Percentiles rank a stretch among this genome's conserved stretches.
These are phyloP conservation scores for Cupressus sempervirens DNA, from an alignment of 75 land plant genomes.

Conservation along the genomic window DNA sequence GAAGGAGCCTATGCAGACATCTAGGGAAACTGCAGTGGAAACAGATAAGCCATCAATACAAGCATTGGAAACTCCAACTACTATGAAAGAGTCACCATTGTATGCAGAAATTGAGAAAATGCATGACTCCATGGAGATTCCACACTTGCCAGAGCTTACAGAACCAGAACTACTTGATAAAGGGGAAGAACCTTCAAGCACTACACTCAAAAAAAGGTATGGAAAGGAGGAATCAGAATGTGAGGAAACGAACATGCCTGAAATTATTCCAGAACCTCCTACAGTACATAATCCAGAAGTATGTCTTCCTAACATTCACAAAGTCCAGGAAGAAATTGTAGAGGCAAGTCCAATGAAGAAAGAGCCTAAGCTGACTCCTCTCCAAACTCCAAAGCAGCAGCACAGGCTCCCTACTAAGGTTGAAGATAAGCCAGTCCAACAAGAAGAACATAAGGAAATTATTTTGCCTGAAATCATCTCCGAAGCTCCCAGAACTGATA, in stretches of 20 bases:
- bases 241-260: neutral
- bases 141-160: neutral
- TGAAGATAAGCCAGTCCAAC: neutral
- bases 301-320: neutral
- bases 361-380: neutral
- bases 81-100: neutral
- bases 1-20: neutral
- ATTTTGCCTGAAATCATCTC: neutral
- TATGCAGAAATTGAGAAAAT: neutral
- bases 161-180: neutral
- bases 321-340: neutral
- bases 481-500: neutral
- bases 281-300: neutral
- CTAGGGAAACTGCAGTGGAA: neutral
- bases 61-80: neutral
- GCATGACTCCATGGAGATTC: neutral
- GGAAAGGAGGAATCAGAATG: neutral
- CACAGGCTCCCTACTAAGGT: neutral
- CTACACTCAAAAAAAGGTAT: neutral
- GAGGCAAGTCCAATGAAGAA: neutral
- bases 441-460: neutral
- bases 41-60: neutral
- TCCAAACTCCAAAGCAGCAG: slow-evolving; percentile 1
- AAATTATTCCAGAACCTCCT: neutral
- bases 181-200: neutral